Conservation (phyloP, 192 early-diverging fungal species). For the Anaeromyces robustus region DNA sequence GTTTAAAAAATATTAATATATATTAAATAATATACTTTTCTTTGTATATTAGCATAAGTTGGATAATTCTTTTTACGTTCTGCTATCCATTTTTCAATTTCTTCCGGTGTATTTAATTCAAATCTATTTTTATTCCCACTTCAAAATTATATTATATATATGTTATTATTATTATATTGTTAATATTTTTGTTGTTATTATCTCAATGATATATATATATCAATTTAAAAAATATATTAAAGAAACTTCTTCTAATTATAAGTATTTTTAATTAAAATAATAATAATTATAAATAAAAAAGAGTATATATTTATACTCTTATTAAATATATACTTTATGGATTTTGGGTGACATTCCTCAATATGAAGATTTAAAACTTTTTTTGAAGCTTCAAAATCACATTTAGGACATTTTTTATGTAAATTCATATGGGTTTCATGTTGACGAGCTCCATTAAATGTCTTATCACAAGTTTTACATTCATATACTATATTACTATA, state of each 20-base stretch:
- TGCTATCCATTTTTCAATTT: constrained; percentile 67
- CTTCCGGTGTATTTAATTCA: constrained; percentile 44
- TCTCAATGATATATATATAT: too few species aligned
- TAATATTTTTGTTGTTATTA: too few species aligned
- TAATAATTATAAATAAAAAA: too few species aligned
- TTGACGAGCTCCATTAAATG: not conserved
- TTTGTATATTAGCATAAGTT: constrained; percentile 43
- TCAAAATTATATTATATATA: not conserved
- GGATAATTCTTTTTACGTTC: constrained; percentile 67
- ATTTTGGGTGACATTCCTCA: not conserved
- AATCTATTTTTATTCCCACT: constrained; percentile 1
- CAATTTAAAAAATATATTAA: too few species aligned
- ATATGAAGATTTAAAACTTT: not conserved
- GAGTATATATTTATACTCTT: too few species aligned
- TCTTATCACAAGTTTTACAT: not conserved
- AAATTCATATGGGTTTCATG: not conserved
- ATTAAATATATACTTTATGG: not conserved
- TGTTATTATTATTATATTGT: too few species aligned
- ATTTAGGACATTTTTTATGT: not conserved
- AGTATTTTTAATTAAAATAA: too few species aligned
- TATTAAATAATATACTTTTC: constrained; percentile 26
- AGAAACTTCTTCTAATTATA: too few species aligned
- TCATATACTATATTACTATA: not conserved
- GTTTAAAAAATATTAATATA: not conserved
- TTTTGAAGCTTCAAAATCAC: not conserved